Evolutionary conservation across 345 rosid species (phyloP).

Genomic region (Gossypium mustelinum): DNA sequence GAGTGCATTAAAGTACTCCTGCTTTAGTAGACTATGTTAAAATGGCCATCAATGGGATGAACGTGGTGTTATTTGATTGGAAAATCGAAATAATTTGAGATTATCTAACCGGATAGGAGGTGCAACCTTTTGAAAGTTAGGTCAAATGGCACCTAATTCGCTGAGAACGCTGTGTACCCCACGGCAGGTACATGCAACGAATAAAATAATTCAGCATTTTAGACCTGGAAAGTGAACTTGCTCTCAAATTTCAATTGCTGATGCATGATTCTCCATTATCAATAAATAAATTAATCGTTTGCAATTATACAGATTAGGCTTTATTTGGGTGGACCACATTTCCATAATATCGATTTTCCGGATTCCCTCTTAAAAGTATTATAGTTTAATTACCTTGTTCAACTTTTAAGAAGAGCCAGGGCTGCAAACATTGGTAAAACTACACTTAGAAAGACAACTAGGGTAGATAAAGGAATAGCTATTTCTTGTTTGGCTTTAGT

Average conservation of each 20-base stretch:
- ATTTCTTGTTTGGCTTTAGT: conserved; percentile 9
- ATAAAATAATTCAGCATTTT: conserved; percentile 19
- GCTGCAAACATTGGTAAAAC: conserved; percentile 19
- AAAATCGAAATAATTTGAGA: conserved; percentile 12
- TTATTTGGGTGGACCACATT: conserved; percentile 43
- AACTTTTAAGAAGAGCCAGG: conserved; percentile 26
- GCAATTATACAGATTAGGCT: conserved; percentile 24
- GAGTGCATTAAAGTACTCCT: too few species aligned
- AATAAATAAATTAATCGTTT: conserved; percentile 21
- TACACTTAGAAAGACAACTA: conserved; percentile 15
- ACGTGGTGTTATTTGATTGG: conserved; percentile 16
- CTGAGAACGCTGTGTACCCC: conserved; percentile 30
- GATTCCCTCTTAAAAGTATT: conserved; percentile 45
- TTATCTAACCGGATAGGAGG: conserved; percentile 15
- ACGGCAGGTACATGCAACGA: conserved; percentile 25
- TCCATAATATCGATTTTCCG: conserved; percentile 29
- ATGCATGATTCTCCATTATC: conserved; percentile 50
- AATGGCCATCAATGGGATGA: neutral
- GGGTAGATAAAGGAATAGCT: conserved; percentile 15
- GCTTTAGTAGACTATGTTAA: neutral
- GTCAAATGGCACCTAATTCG: conserved; percentile 39
- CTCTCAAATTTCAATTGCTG: conserved; percentile 32
- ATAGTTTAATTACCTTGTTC: conserved; percentile 27
- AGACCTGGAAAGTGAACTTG: conserved; percentile 26
- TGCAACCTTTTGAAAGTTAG: conserved; percentile 28